These are phyloP conservation scores for Haplographium delicatum DNA, from an alignment of 495 filamentous ascomycete genomes.

Conservation along the genomic window DNA sequence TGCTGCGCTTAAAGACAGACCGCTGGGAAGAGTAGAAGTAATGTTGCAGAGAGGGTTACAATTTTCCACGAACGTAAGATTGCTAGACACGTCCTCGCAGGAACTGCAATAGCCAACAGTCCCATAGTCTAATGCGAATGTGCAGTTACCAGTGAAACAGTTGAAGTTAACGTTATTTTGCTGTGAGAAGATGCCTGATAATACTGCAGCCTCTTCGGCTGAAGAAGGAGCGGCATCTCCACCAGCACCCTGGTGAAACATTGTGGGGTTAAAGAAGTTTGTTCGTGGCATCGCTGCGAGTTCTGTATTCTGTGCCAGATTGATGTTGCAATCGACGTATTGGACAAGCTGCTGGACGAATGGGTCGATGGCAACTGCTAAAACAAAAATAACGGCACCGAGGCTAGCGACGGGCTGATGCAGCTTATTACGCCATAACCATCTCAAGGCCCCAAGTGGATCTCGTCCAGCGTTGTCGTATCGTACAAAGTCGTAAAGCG, in stretches of 20 bases:
- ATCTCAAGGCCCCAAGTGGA: constrained; percentile 12
- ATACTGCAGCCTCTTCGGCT: constrained; percentile 5
- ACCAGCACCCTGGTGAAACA: no score
- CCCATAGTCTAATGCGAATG: constrained; percentile 7
- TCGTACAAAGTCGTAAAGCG: constrained; percentile 18
- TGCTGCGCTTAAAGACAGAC: constrained; percentile 1
- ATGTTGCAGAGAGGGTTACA: constrained; percentile 1
- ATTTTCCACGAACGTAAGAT: not conserved
- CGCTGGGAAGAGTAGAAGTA: not conserved
- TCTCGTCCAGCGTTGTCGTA: constrained; percentile 19
- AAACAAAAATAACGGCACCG: not conserved
- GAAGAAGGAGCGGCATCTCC: constrained; percentile 1
- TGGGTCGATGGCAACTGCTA: not conserved
- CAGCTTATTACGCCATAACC: constrained; percentile 13
- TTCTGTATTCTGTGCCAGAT: constrained; percentile 3
- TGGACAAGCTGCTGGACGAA: constrained; percentile 2
- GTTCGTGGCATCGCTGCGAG: constrained; percentile 12
- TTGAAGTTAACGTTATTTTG: constrained; percentile 7
- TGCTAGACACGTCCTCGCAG: constrained; percentile 17
- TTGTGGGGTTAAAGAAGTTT: no score
- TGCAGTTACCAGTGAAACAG: constrained; percentile 15
- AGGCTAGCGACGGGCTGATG: not conserved
- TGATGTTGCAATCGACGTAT: not conserved
- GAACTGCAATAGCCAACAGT: constrained; percentile 14
- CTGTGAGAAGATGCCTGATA: constrained; percentile 2